phyloP scores from a whole-genome alignment of 2,329 filamentous ascomycete genomes.

The Pestalotiopsis sp. region DNA sequence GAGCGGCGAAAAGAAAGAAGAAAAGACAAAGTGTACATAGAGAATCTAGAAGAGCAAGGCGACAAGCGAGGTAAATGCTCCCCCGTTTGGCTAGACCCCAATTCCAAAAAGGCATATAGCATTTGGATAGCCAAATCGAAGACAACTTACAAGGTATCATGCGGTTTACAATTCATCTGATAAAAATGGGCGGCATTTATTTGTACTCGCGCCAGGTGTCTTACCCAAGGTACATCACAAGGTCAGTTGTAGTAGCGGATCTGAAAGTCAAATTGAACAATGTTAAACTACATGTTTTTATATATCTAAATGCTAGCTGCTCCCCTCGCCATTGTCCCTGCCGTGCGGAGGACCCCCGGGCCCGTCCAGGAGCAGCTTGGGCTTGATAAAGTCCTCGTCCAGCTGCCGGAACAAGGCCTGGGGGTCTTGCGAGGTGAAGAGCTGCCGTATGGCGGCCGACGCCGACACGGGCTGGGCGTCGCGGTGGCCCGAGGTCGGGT shows the following conservation, averaged over 20 bases:
- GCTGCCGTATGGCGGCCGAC: constrained; percentile 74
- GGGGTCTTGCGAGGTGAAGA: constrained; percentile 86
- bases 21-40: constrained; percentile 8
- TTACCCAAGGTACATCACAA: background rate
- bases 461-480: constrained; percentile 61
- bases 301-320: constrained; percentile 21
- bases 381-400: constrained; percentile 96
- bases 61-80: background rate
- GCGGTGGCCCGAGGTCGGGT: constrained; percentile 34
- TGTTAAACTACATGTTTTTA: background rate
- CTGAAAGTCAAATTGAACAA: background rate
- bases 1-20: background rate
- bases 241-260: background rate
- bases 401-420: constrained; percentile 88
- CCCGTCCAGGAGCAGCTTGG: constrained; percentile 81
- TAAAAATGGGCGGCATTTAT: too few species aligned
- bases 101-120: background rate
- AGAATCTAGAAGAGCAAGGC: background rate
- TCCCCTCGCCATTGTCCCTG: constrained; percentile 28
- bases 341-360: constrained; percentile 12
- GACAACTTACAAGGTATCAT: background rate
- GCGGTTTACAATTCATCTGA: background rate
- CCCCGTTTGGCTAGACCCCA: background rate
- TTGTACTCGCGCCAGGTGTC: too few species aligned
- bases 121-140: background rate